These are phyloP conservation scores for Russula brevipes DNA, from an alignment of 768 basidiomycete genomes.

Conservation along the genomic window DNA sequence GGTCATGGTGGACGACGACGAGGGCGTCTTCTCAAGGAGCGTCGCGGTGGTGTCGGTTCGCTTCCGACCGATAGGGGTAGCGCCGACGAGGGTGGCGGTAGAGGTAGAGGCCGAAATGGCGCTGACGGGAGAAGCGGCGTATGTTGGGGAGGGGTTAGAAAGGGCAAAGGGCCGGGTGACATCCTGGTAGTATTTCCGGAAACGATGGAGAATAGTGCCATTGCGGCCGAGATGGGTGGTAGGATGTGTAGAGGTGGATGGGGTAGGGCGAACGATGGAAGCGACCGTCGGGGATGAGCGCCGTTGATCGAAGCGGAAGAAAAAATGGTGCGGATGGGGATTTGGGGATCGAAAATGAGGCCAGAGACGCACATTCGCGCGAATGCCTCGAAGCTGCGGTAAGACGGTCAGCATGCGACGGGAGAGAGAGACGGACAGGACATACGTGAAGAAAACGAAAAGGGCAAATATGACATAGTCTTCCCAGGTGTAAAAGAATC, in stretches of 20 bases:
- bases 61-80: background rate
- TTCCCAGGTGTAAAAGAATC: slow-evolving; percentile 88
- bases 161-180: slow-evolving; percentile 54
- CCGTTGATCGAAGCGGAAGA: slow-evolving; percentile 34
- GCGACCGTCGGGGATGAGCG: slow-evolving; percentile 30
- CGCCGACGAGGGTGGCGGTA: slow-evolving; percentile 12
- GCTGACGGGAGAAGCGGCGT: slow-evolving; percentile 7
- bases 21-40: slow-evolving; percentile 8
- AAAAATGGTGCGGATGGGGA: slow-evolving; percentile 49
- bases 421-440: background rate
- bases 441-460: slow-evolving; percentile 83
- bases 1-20: background rate
- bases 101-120: slow-evolving; percentile 19
- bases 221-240: slow-evolving; percentile 41
- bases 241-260: slow-evolving; percentile 27
- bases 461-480: slow-evolving; percentile 80
- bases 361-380: slow-evolving; percentile 89
- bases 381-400: slow-evolving; percentile 69
- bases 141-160: slow-evolving; percentile 25
- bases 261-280: slow-evolving; percentile 9
- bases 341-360: slow-evolving; percentile 78
- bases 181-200: slow-evolving; percentile 43
- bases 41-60: slow-evolving; percentile 6
- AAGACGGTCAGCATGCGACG: slow-evolving; percentile 11
- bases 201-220: slow-evolving; percentile 41